Evolutionary conservation across 1,284 basidiomycete species (phyloP).

Genomic region (Sphaerobolus stellatus): DNA sequence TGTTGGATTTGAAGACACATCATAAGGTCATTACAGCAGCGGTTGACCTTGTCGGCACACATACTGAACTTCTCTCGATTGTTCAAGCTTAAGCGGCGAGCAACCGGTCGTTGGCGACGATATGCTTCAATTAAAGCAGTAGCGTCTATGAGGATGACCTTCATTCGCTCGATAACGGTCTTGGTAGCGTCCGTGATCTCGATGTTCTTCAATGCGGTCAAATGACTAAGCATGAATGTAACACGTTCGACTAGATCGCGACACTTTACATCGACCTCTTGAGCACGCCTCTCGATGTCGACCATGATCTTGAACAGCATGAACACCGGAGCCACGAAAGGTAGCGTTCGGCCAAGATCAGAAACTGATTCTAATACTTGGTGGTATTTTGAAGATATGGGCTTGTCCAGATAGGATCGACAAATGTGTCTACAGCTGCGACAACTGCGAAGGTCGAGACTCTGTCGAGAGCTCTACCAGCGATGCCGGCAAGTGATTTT

Average conservation of each 20-base stretch:
- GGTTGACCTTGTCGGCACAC: constrained; percentile 27
- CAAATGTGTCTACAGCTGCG: too few relatives aligned
- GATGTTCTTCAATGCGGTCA: constrained; percentile 32
- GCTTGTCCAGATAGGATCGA: constrained; percentile 3
- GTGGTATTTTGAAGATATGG: constrained; percentile 27
- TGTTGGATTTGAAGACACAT: constrained; percentile 42
- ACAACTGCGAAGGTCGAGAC: too few relatives aligned
- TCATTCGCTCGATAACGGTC: constrained; percentile 25
- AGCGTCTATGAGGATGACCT: constrained; percentile 4
- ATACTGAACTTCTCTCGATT: constrained; percentile 33
- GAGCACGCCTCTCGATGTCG: constrained; percentile 36
- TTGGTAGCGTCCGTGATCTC: constrained; percentile 32
- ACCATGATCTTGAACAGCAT: constrained; percentile 39
- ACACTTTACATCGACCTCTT: constrained; percentile 39
- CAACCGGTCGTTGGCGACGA: constrained; percentile 12
- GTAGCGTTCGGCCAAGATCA: constrained; percentile 35
- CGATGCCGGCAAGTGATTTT: too few relatives aligned
- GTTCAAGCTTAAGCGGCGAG: constrained; percentile 33
- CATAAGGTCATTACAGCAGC: constrained; percentile 36
- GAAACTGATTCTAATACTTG: constrained; percentile 31
- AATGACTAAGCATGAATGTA: constrained; percentile 39
- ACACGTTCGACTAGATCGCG: constrained; percentile 39
- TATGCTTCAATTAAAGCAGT: constrained; percentile 6
- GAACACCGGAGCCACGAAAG: constrained; percentile 39
- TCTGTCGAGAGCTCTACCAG: too few relatives aligned